These are phyloP conservation scores for Irpex lacteus DNA, from an alignment of 1,284 basidiomycete species.

Conservation along the genomic window DNA sequence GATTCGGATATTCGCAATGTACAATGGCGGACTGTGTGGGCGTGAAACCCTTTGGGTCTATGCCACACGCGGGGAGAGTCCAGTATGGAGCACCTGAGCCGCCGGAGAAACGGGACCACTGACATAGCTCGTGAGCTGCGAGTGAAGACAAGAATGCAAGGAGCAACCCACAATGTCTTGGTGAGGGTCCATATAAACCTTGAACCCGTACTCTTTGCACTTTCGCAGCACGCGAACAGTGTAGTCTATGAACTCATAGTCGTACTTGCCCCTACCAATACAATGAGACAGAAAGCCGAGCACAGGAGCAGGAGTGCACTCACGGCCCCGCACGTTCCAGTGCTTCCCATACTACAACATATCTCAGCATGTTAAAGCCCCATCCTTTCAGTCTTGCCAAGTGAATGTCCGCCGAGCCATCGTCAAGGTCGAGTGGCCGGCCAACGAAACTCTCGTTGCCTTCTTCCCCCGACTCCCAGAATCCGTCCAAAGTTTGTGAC, in stretches of 20 bases:
- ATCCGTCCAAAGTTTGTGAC: conserved; percentile 68
- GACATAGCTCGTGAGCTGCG: conserved; percentile 2
- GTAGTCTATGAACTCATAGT: conserved; percentile 92
- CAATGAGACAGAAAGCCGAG: conserved; percentile 3
- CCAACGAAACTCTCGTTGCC: conserved; percentile 76
- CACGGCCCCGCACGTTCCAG: conserved; percentile 92
- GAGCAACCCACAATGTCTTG: conserved; percentile 80
- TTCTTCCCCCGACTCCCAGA: conserved; percentile 84
- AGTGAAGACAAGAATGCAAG: neutral
- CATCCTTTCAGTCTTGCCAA: conserved; percentile 82
- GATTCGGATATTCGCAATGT: conserved; percentile 83
- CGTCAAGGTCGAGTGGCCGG: conserved; percentile 78
- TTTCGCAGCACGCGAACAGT: conserved; percentile 83
- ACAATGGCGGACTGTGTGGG: conserved; percentile 84
- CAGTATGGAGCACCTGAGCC: conserved; percentile 96
- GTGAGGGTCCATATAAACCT: conserved; percentile 94
- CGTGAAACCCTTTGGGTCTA: conserved; percentile 84
- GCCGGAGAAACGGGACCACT: conserved; percentile 98
- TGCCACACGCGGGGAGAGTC: conserved; percentile 90
- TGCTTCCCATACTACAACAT: conserved; percentile 93
- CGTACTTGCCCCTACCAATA: conserved; percentile 76
- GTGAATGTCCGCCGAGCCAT: conserved; percentile 87
- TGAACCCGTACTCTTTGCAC: conserved; percentile 95
- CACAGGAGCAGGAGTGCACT: conserved; percentile 36
- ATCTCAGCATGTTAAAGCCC: conserved; percentile 95